Percentiles rank a stretch among this genome's conserved stretches.
These are phyloP conservation scores for Athelia sp. DNA, from an alignment of 1,284 basidiomycete species.

Conservation along the genomic window DNA sequence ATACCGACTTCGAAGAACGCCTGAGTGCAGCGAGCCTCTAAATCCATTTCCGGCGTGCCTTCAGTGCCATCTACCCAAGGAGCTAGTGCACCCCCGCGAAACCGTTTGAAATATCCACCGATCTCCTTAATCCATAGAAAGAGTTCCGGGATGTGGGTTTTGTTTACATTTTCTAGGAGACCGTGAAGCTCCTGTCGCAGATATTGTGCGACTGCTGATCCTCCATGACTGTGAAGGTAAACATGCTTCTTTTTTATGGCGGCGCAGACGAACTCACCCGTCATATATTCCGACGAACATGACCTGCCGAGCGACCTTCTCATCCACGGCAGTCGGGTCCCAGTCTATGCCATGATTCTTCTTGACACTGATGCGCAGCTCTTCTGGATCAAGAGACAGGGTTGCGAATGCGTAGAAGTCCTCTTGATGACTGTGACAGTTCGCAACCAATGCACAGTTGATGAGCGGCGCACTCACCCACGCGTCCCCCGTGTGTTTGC, in stretches of 20 bases:
- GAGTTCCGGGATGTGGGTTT: slow-evolving; percentile 67
- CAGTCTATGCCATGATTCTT: slow-evolving; percentile 63
- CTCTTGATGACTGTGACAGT: slow-evolving; percentile 62
- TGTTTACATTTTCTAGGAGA: slow-evolving; percentile 71
- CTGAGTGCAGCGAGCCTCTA: slow-evolving; percentile 80
- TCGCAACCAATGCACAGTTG: background rate
- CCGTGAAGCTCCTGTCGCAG: slow-evolving; percentile 79
- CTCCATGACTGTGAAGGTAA: slow-evolving; percentile 60
- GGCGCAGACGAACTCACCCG: slow-evolving; percentile 47
- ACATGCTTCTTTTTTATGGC: background rate
- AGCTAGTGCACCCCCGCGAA: slow-evolving; percentile 70
- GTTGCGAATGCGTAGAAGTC: slow-evolving; percentile 78
- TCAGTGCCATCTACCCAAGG: slow-evolving; percentile 56
- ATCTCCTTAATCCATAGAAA: slow-evolving; percentile 71
- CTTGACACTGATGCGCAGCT: slow-evolving; percentile 62
- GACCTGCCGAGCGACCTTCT: slow-evolving; percentile 66
- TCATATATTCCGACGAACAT: slow-evolving; percentile 88
- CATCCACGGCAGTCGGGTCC: slow-evolving; percentile 59
- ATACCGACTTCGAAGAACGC: slow-evolving; percentile 78
- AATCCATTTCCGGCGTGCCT: slow-evolving; percentile 50
- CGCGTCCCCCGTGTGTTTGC: background rate
- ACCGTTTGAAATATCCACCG: slow-evolving; percentile 88
- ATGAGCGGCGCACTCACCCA: background rate
- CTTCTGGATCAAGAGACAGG: slow-evolving; percentile 68
- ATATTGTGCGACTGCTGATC: slow-evolving; percentile 67